A percentile compares a stretch with the other conserved stretches of the same genome.
These are phyloP conservation scores for Pyracantha coccinea DNA, from an alignment of 331 rosid genomes.

Conservation along the genomic window DNA sequence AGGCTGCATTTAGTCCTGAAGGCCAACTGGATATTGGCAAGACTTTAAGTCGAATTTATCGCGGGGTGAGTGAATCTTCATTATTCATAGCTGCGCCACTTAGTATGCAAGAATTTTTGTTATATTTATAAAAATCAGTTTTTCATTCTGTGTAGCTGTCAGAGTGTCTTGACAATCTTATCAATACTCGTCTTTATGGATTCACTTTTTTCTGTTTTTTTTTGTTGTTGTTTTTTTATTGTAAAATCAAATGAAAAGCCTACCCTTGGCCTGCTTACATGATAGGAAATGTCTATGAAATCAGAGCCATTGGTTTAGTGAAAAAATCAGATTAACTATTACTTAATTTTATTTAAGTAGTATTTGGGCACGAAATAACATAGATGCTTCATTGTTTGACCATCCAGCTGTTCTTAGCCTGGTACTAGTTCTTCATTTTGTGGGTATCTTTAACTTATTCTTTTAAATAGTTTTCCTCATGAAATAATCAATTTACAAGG, in stretches of 20 bases:
- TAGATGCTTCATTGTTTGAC: neutral
- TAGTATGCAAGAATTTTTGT: slow-evolving; percentile 2
- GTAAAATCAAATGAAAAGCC: neutral
- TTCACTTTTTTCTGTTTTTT: neutral
- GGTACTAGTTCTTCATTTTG: neutral
- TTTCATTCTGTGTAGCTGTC: neutral
- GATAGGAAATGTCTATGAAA: neutral
- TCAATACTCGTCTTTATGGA: neutral
- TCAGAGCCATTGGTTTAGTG: neutral
- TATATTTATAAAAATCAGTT: slow-evolving; percentile 5
- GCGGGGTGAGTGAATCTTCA: slow-evolving; percentile 62
- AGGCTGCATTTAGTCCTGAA: slow-evolving; percentile 72
- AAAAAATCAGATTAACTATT: neutral
- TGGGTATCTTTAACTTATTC: neutral
- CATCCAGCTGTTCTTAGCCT: neutral
- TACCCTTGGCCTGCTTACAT: neutral
- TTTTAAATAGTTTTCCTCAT: neutral
- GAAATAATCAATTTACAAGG: neutral
- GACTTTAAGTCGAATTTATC: slow-evolving; percentile 75
- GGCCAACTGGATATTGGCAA: slow-evolving; percentile 81
- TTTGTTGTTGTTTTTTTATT: neutral
- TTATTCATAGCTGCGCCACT: neutral
- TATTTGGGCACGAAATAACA: neutral
- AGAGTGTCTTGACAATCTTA: slow-evolving; percentile 7
- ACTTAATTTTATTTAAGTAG: neutral